Conservation (phyloP, 805 yeast species). For the Lipomyces chichibuensis region DNA sequence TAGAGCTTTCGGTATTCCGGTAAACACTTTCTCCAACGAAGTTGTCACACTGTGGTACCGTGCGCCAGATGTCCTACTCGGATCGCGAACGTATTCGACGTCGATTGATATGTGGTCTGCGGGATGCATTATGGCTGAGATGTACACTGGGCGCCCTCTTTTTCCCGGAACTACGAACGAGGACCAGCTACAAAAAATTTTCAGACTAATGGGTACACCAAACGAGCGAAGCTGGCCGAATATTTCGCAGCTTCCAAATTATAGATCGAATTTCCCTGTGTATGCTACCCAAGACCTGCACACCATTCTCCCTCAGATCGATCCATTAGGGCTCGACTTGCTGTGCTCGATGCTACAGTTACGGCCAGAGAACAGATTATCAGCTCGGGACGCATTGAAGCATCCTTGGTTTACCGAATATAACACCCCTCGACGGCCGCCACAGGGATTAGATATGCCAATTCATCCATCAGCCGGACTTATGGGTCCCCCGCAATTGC, state of each 20-base stretch:
- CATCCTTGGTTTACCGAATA: constrained; percentile 85
- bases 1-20: constrained; percentile 96
- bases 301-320: constrained; percentile 67
- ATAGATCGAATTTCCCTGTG: constrained; percentile 77
- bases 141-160: constrained; percentile 96
- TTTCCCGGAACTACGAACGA: constrained; percentile 97
- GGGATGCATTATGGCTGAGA: constrained; percentile 96
- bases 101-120: constrained; percentile 99
- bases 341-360: constrained; percentile 58
- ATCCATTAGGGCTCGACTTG: constrained; percentile 68
- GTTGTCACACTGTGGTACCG: constrained; percentile 98
- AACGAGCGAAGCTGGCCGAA: constrained; percentile 97
- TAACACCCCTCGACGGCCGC: constrained; percentile 39
- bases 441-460: constrained; percentile 10
- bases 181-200: constrained; percentile 89
- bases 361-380: constrained; percentile 57
- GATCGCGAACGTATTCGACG: constrained; percentile 93
- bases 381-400: constrained; percentile 57
- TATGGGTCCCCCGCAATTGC: constrained; percentile 34
- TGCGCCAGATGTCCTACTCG: constrained; percentile 94
- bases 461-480: constrained; percentile 13
- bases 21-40: constrained; percentile 94
- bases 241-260: constrained; percentile 86
- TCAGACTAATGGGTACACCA: constrained; percentile 95
- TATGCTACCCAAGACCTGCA: constrained; percentile 88